These are phyloP conservation scores for Paracoccidioides brasiliensis DNA, from an alignment of 2,329 filamentous ascomycete genomes.

Conservation along the genomic window DNA sequence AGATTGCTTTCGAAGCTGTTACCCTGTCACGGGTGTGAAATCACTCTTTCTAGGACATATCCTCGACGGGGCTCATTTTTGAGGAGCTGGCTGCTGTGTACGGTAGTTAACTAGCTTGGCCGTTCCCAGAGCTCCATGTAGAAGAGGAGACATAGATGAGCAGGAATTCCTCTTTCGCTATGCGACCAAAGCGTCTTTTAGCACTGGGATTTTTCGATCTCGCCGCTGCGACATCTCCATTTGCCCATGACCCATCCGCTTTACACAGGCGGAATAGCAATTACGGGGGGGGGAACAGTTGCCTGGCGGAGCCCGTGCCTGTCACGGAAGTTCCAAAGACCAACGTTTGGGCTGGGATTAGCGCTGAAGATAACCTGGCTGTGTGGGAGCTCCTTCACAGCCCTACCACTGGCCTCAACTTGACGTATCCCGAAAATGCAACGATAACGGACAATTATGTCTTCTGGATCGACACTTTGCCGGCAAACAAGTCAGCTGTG, in stretches of 20 bases:
- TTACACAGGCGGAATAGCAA: not conserved
- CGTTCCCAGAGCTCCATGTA: no score
- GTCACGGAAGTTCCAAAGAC: slow-evolving; percentile 21
- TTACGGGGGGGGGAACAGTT: not conserved
- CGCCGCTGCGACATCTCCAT: not conserved
- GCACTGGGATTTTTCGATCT: not conserved
- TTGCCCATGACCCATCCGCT: no score
- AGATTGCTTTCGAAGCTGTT: no score
- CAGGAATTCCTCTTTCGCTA: no score
- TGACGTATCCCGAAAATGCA: slow-evolving; percentile 29
- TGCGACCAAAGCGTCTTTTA: no score
- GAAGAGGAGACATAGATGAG: no score
- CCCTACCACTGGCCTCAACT: slow-evolving; percentile 31
- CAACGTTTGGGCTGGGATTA: slow-evolving; percentile 33
- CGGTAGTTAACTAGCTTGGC: no score
- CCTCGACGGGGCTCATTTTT: no score
- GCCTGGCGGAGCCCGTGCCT: not conserved
- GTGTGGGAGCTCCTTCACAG: slow-evolving; percentile 35
- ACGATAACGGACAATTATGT: not conserved
- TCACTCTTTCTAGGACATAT: no score
- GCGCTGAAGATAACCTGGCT: slow-evolving; percentile 30
- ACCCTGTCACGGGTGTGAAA: no score
- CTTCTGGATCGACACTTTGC: slow-evolving; percentile 34
- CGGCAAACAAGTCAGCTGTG: slow-evolving; percentile 37
- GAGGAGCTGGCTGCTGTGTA: no score